Conservation (phyloP, 371 early-diverging fungal genomes). For the Amoeboradix gromovi region DNA sequence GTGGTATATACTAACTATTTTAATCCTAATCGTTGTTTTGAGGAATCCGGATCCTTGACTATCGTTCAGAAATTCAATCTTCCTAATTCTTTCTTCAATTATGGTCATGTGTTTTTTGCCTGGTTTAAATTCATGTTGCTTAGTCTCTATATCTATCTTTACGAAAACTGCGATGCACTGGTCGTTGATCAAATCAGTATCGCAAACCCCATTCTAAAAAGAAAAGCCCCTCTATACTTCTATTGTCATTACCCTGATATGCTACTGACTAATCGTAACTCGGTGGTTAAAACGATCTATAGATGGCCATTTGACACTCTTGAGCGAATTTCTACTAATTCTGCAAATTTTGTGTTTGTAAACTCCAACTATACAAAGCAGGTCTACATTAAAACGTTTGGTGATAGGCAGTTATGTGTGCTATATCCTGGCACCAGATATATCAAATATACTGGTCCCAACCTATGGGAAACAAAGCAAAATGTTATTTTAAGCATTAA, state of each 20-base stretch:
- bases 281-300: conserved; percentile 35
- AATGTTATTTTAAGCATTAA: conserved; percentile 40
- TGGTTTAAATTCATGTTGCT: background rate
- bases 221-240: conserved; percentile 29
- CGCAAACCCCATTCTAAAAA: conserved; percentile 40
- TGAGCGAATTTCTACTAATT: conserved; percentile 45
- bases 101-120: background rate
- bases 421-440: too few species aligned
- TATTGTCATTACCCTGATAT: conserved; percentile 91
- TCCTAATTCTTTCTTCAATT: background rate
- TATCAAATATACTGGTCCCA: too few species aligned
- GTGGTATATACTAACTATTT: conserved; percentile 64
- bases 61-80: background rate
- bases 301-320: conserved; percentile 45
- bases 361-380: background rate
- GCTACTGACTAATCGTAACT: conserved; percentile 27
- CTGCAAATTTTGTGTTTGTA: background rate
- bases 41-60: conserved; percentile 39
- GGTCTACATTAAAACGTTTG: background rate
- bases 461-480: conserved; percentile 11
- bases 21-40: conserved; percentile 56
- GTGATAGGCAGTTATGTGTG: conserved; percentile 10
- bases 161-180: conserved; percentile 31
- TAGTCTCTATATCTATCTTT: background rate
- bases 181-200: conserved; percentile 69